phyloP scores from a whole-genome alignment of 352 stramenopile species.

The Globisporangium ultimum region DNA sequence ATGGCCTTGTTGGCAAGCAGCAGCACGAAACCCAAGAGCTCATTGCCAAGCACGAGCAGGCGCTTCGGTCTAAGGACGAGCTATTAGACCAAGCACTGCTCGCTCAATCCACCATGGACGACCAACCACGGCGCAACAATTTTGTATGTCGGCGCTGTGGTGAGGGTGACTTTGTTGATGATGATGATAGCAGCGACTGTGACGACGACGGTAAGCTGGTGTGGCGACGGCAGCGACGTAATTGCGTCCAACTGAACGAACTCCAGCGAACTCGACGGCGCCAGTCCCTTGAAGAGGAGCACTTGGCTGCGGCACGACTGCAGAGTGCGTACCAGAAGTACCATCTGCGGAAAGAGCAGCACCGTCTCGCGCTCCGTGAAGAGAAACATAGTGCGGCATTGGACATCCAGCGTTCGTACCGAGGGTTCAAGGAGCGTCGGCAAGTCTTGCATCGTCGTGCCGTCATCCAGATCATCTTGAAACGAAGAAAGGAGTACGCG shows the following conservation, averaged over 20 bases:
- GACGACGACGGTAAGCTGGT: constrained; percentile 25
- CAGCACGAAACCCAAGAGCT: constrained; percentile 21
- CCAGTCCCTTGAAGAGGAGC: constrained; percentile 42
- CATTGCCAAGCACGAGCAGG: constrained; percentile 9
- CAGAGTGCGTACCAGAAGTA: constrained; percentile 65
- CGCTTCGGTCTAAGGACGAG: constrained; percentile 17
- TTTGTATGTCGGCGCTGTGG: not conserved
- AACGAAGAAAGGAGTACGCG: constrained; percentile 41
- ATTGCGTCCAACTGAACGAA: constrained; percentile 10
- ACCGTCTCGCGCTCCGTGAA: constrained; percentile 32
- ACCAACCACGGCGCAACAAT: not conserved
- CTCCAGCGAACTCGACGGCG: constrained; percentile 15
- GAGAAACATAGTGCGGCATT: constrained; percentile 51
- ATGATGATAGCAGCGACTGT: constrained; percentile 14
- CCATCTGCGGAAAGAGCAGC: constrained; percentile 48
- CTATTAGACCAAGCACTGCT: constrained; percentile 15
- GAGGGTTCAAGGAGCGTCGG: constrained; percentile 51
- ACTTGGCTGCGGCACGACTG: constrained; percentile 42
- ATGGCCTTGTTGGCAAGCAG: constrained; percentile 24
- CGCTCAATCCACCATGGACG: not conserved
- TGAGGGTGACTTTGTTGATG: constrained; percentile 8
- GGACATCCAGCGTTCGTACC: constrained; percentile 67
- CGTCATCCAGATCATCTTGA: constrained; percentile 44
- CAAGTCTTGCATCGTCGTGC: constrained; percentile 48
- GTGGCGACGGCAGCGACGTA: constrained; percentile 33